Evolutionary conservation across 2,329 filamentous ascomycete genomes (phyloP).

Genomic region (Xenosphaeropsis pyriputrescens): DNA sequence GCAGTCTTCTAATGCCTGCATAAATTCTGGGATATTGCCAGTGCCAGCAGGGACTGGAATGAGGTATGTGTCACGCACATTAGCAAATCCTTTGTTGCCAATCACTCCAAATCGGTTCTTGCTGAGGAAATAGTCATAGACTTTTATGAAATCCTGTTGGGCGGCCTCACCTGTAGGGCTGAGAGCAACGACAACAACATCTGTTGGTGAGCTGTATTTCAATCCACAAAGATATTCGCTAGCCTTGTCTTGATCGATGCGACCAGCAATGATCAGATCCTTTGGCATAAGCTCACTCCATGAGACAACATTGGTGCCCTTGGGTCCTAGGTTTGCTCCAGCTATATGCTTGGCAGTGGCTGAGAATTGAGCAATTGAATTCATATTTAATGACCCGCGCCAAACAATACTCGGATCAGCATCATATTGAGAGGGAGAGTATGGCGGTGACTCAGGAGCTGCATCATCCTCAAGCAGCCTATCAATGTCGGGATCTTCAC

Average conservation of each 20-base stretch:
- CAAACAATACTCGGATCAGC: constrained; percentile 62
- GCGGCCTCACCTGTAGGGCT: constrained; percentile 46
- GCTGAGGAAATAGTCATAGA: constrained; percentile 78
- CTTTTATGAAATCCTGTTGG: constrained; percentile 48
- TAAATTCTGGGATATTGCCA: constrained; percentile 64
- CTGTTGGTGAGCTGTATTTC: constrained; percentile 66
- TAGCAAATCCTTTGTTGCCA: constrained; percentile 55
- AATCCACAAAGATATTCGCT: constrained; percentile 85
- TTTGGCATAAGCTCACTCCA: constrained; percentile 68
- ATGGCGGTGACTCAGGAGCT: constrained; percentile 58
- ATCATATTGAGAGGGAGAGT: constrained; percentile 64
- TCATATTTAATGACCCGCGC: constrained; percentile 66
- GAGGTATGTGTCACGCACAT: constrained; percentile 82
- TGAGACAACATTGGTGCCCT: constrained; percentile 26
- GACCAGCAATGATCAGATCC: constrained; percentile 56
- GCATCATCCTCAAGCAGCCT: constrained; percentile 70
- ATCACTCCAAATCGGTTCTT: constrained; percentile 82
- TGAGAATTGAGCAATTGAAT: constrained; percentile 57
- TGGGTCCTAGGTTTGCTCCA: constrained; percentile 59
- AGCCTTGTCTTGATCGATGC: constrained; percentile 70
- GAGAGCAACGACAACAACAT: constrained; percentile 69
- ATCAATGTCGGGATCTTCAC: constrained; percentile 79
- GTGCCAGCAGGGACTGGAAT: constrained; percentile 68
- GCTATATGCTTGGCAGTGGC: constrained; percentile 73
- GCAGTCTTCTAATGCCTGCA: constrained; percentile 78